These are phyloP conservation scores for Pythium scleroteichum DNA, from an alignment of 352 stramenopile species.

Conservation along the genomic window DNA sequence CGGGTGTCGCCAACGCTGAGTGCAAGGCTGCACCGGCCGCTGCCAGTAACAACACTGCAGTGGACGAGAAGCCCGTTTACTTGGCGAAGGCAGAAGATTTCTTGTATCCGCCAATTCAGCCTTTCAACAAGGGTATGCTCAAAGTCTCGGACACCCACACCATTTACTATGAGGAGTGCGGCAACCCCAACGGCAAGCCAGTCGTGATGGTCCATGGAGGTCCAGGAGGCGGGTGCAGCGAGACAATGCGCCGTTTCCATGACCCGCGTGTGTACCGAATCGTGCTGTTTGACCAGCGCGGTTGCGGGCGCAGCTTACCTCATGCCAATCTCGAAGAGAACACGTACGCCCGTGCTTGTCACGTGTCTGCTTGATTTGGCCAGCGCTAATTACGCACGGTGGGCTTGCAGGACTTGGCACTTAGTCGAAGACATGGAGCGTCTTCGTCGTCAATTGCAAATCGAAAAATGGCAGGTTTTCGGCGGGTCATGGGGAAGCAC, in stretches of 20 bases:
- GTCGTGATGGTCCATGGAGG: slow-evolving; percentile 95
- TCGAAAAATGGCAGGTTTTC: slow-evolving; percentile 94
- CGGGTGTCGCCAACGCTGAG: slow-evolving; percentile 12
- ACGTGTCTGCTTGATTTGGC: not conserved
- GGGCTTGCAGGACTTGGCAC: slow-evolving; percentile 67
- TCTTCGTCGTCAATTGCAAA: slow-evolving; percentile 77
- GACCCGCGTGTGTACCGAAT: slow-evolving; percentile 91
- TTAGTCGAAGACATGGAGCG: slow-evolving; percentile 94
- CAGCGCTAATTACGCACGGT: too few relatives aligned
- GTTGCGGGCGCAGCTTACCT: slow-evolving; percentile 86
- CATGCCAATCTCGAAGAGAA: slow-evolving; percentile 89
- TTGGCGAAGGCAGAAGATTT: slow-evolving; percentile 60
- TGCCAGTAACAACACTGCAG: not conserved
- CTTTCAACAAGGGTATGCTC: slow-evolving; percentile 80
- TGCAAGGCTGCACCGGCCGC: slow-evolving; percentile 19
- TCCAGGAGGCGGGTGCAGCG: slow-evolving; percentile 88
- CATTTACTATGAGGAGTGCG: slow-evolving; percentile 92
- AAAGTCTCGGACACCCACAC: slow-evolving; percentile 82
- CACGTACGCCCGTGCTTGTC: slow-evolving; percentile 40
- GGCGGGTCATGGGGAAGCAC: slow-evolving; percentile 95
- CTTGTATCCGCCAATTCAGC: slow-evolving; percentile 82
- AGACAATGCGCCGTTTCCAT: slow-evolving; percentile 91
- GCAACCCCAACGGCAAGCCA: slow-evolving; percentile 83
- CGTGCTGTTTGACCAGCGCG: slow-evolving; percentile 93
- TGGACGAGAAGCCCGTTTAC: slow-evolving; percentile 30